These are phyloP conservation scores for Podospora bellae-mahoneyi DNA, from an alignment of 495 filamentous ascomycete genomes.

Conservation along the genomic window DNA sequence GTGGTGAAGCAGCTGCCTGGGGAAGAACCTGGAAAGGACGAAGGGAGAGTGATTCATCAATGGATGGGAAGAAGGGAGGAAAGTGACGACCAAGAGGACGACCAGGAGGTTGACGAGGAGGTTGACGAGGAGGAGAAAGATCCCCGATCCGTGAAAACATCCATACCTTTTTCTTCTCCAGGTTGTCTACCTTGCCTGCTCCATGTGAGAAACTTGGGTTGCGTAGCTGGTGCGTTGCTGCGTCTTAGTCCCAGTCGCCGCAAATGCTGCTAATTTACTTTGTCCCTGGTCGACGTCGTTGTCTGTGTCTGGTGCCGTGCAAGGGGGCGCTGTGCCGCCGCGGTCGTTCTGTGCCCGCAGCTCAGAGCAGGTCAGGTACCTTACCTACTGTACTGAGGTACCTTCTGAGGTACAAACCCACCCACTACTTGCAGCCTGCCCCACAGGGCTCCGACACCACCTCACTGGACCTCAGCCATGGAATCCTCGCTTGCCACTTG, in stretches of 20 bases:
- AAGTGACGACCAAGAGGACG: background rate
- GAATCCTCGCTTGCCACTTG: conserved; percentile 13
- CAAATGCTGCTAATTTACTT: conserved; percentile 40
- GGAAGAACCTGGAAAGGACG: no score
- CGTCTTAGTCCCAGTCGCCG: conserved; percentile 35
- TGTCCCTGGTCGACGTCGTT: conserved; percentile 39
- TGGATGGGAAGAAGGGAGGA: no score
- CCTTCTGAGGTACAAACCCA: background rate
- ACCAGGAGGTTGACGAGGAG: conserved; percentile 6
- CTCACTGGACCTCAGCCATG: background rate
- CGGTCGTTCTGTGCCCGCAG: conserved; percentile 11
- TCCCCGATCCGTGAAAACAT: conserved; percentile 30
- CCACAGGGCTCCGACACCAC: conserved; percentile 1
- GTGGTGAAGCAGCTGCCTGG: no score
- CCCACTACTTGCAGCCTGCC: background rate
- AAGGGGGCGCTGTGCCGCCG: conserved; percentile 29
- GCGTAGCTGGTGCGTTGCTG: conserved; percentile 30
- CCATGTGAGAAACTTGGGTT: conserved; percentile 34
- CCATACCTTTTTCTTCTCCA: conserved; percentile 20
- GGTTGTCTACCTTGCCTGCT: conserved; percentile 13
- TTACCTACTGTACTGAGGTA: conserved; percentile 7
- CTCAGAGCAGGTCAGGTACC: background rate
- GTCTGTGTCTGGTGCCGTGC: conserved; percentile 37
- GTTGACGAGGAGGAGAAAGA: conserved; percentile 20
- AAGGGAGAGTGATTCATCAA: background rate